These are phyloP conservation scores for Beauveria sp. DNA, from an alignment of 2,329 filamentous ascomycete species.

Conservation along the genomic window DNA sequence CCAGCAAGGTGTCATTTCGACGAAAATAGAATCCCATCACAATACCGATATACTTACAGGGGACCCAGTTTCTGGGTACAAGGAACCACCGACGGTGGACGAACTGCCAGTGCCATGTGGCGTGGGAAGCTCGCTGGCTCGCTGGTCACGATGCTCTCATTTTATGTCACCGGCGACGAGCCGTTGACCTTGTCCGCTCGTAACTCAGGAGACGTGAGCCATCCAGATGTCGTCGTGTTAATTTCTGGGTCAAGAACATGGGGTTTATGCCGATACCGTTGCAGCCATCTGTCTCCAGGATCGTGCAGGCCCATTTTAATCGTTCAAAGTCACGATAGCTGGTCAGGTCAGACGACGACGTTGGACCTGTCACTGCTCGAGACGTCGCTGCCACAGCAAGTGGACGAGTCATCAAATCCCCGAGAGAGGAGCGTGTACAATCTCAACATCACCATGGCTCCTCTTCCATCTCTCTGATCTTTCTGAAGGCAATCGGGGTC, in stretches of 20 bases:
- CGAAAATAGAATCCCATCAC: neutral
- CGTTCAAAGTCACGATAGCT: conserved; percentile 8
- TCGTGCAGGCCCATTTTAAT: conserved; percentile 10
- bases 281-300: conserved; percentile 9
- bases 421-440: neutral
- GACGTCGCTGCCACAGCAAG: neutral
- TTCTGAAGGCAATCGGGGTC: neutral
- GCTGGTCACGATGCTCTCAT: neutral
- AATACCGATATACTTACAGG: neutral
- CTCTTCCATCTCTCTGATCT: neutral
- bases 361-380: neutral
- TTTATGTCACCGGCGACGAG: neutral
- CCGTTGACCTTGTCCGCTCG: neutral
- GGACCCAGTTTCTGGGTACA: neutral
- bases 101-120: neutral
- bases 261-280: conserved; percentile 3
- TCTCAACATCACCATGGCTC: neutral
- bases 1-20: neutral
- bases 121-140: neutral
- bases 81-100: neutral
- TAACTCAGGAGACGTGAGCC: neutral
- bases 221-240: neutral
- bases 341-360: conserved; percentile 1
- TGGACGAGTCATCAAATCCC: neutral
- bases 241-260: neutral